Conservation (phyloP, 192 early-diverging fungal species). For the Chytriomyces sp. region DNA sequence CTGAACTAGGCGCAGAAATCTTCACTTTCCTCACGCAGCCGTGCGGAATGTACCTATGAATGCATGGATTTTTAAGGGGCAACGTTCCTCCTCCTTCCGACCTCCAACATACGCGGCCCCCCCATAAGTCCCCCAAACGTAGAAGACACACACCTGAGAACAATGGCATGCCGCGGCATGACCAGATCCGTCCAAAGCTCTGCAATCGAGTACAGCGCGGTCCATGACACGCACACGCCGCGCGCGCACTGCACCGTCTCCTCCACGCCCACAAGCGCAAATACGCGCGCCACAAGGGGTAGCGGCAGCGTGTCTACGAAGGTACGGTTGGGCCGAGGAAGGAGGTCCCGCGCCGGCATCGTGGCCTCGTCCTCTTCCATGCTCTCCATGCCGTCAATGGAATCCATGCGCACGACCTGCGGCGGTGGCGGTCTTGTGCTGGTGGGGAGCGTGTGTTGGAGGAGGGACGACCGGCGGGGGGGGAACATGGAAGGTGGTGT, state of each 20-base stretch:
- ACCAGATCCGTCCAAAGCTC: neutral
- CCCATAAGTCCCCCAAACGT: too few relatives aligned
- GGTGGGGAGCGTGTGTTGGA: neutral
- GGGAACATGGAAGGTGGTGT: neutral
- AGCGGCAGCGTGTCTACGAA: neutral
- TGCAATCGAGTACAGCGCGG: neutral
- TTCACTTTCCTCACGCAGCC: neutral
- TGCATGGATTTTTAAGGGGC: neutral
- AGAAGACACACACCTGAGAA: neutral
- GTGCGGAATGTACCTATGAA: slow-evolving; percentile 18
- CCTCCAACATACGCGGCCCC: too few relatives aligned
- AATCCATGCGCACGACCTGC: neutral
- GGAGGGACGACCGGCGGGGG: neutral
- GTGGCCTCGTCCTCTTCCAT: neutral
- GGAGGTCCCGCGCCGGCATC: too few relatives aligned
- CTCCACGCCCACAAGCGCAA: neutral
- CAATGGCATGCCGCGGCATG: neutral
- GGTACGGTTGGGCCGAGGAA: neutral
- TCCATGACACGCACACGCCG: slow-evolving; percentile 13
- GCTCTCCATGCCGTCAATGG: neutral
- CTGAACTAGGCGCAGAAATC: neutral
- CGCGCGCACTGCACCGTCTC: neutral
- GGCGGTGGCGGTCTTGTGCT: too few relatives aligned
- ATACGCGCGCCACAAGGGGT: neutral
- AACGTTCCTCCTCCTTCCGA: too few relatives aligned